Evolutionary conservation across 495 filamentous ascomycete genomes (phyloP).

Genomic region (Neohortaea acidophila): DNA sequence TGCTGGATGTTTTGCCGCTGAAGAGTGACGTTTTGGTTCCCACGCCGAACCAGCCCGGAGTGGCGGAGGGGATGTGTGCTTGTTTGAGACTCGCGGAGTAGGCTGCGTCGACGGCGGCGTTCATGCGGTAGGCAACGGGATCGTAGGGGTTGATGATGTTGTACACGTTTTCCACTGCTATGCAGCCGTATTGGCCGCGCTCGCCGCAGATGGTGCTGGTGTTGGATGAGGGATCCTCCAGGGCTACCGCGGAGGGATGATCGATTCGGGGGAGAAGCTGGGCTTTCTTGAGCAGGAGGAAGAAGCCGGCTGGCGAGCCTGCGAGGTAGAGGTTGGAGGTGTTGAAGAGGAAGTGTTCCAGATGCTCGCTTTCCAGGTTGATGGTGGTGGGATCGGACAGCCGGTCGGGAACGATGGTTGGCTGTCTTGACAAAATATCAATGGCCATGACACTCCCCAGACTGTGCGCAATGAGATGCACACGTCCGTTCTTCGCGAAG

Average conservation of each 20-base stretch:
- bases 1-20: neutral
- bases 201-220: conserved; percentile 51
- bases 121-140: conserved; percentile 69
- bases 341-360: conserved; percentile 72
- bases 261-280: conserved; percentile 64
- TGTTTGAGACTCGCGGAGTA: conserved; percentile 63
- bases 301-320: conserved; percentile 89
- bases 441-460: conserved; percentile 86
- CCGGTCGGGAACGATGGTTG: conserved; percentile 43
- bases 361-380: conserved; percentile 19
- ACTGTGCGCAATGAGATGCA: conserved; percentile 87
- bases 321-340: conserved; percentile 77
- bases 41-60: conserved; percentile 37
- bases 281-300: conserved; percentile 74
- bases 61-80: conserved; percentile 61
- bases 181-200: conserved; percentile 65
- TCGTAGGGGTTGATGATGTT: conserved; percentile 65
- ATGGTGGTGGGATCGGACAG: conserved; percentile 36
- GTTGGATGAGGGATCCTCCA: conserved; percentile 30
- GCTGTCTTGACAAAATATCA: conserved; percentile 80
- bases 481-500: conserved; percentile 64
- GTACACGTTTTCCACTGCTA: conserved; percentile 91
- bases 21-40: conserved; percentile 6
- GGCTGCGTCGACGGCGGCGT: conserved; percentile 68
- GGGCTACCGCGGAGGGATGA: conserved; percentile 55